These are phyloP conservation scores for Lachancea lanzarotensis DNA, from an alignment of 805 yeast species.

Conservation along the genomic window DNA sequence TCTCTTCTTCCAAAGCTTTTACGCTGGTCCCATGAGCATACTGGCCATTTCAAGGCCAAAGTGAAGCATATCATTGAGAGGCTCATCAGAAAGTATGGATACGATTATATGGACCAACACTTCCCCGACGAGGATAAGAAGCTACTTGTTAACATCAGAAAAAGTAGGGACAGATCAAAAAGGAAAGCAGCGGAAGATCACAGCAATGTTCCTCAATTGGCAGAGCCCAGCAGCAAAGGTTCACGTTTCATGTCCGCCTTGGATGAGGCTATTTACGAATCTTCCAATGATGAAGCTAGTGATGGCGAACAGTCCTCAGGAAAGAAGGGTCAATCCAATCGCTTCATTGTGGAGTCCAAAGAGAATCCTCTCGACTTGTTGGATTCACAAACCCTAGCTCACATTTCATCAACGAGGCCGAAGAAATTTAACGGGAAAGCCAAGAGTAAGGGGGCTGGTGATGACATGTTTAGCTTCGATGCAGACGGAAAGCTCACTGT, in stretches of 20 bases:
- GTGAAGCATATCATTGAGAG: conserved; percentile 92
- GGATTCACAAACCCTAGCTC: conserved; percentile 77
- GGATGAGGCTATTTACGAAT: conserved; percentile 85
- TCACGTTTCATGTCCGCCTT: conserved; percentile 75
- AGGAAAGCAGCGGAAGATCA: conserved; percentile 46
- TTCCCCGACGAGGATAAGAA: conserved; percentile 91
- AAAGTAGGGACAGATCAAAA: conserved; percentile 77
- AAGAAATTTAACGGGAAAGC: conserved; percentile 43
- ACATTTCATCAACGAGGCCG: conserved; percentile 85
- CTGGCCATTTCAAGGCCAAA: conserved; percentile 88
- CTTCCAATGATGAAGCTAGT: conserved; percentile 51
- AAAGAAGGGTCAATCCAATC: conserved; percentile 34
- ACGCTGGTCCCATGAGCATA: conserved; percentile 94
- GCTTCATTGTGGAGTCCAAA: conserved; percentile 66
- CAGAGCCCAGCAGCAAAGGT: conserved; percentile 26
- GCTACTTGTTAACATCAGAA: conserved; percentile 76
- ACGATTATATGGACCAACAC: conserved; percentile 67
- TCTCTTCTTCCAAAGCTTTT: conserved; percentile 65
- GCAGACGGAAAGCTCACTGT: conserved; percentile 33
- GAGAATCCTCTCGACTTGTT: conserved; percentile 85
- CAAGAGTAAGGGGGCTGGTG: conserved; percentile 24
- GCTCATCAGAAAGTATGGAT: conserved; percentile 83
- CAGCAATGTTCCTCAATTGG: conserved; percentile 15
- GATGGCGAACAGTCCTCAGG: conserved; percentile 35
- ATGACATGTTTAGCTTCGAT: conserved; percentile 30